Conservation (phyloP, 2,329 filamentous ascomycete genomes). For the Scytalidium lignicola region DNA sequence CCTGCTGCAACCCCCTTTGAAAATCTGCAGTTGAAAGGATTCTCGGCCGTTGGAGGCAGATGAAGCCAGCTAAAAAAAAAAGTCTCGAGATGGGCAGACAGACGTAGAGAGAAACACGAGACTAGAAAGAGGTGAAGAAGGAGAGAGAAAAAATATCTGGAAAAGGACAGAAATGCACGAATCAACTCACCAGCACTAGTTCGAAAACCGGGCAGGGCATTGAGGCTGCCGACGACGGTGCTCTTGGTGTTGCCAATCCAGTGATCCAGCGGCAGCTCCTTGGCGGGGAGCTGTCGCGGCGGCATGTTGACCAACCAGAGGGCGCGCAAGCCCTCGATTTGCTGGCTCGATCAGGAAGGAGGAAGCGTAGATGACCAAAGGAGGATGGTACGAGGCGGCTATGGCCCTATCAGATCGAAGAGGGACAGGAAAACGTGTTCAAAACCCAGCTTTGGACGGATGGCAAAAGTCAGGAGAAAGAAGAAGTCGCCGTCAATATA, state of each 20-base stretch:
- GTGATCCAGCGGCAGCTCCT: conserved; percentile 38
- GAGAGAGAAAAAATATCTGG: conserved; percentile 4
- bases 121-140: not conserved
- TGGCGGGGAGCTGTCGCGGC: conserved; percentile 13
- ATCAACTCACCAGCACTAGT: conserved; percentile 53
- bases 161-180: conserved; percentile 12
- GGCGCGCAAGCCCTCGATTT: not conserved
- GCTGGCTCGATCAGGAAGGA: not conserved
- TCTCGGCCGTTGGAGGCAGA: no score
- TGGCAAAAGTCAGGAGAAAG: not conserved
- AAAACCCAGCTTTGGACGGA: no score
- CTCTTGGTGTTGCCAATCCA: conserved; percentile 36
- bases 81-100: no score
- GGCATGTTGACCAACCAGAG: not conserved
- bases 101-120: not conserved
- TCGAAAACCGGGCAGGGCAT: conserved; percentile 50
- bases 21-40: no score
- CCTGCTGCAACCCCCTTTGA: no score
- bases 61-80: no score
- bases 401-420: not conserved
- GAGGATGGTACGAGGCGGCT: not conserved
- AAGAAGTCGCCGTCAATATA: not conserved
- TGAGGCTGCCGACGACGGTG: conserved; percentile 49
- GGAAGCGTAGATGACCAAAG: not conserved
- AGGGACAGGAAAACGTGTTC: no score